A percentile compares a stretch with the other conserved stretches of the same genome.
phyloP scores from a whole-genome alignment of 2,329 filamentous ascomycete species.

The Diplodia corticola region DNA sequence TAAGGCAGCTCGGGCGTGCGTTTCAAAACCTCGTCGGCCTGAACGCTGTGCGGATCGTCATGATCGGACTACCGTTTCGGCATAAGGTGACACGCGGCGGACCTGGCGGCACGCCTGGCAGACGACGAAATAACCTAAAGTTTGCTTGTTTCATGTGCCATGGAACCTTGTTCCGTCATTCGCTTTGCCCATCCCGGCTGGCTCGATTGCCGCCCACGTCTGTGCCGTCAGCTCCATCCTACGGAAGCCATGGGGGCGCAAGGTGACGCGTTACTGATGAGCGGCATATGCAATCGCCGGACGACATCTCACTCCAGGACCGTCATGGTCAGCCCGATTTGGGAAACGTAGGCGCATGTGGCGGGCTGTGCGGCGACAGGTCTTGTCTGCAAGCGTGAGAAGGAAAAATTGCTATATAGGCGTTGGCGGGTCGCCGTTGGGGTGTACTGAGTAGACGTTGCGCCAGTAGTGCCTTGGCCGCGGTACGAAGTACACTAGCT shows the following conservation, averaged over 20 bases:
- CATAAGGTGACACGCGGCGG: not conserved
- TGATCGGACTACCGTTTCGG: not conserved
- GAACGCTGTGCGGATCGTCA: not conserved
- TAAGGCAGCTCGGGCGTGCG: not conserved
- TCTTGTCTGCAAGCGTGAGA: not conserved
- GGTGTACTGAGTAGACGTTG: no score
- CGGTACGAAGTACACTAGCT: not conserved
- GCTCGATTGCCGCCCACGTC: not conserved
- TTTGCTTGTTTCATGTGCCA: not conserved
- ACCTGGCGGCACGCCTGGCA: not conserved
- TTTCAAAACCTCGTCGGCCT: conserved; percentile 13
- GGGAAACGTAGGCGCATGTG: not conserved
- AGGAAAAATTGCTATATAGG: not conserved
- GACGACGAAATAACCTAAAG: not conserved
- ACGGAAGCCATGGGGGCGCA: not conserved
- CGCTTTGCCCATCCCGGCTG: not conserved
- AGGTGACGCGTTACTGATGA: not conserved
- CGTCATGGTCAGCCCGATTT: not conserved
- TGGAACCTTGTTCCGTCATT: not conserved
- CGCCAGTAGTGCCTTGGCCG: not conserved
- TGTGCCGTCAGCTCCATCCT: not conserved
- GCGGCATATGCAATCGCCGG: not conserved
- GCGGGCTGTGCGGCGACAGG: not conserved
- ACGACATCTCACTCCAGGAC: not conserved
- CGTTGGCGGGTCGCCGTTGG: not conserved